These are phyloP conservation scores for Agaricus sinodeliciosus DNA, from an alignment of 768 basidiomycete species.

Conservation along the genomic window DNA sequence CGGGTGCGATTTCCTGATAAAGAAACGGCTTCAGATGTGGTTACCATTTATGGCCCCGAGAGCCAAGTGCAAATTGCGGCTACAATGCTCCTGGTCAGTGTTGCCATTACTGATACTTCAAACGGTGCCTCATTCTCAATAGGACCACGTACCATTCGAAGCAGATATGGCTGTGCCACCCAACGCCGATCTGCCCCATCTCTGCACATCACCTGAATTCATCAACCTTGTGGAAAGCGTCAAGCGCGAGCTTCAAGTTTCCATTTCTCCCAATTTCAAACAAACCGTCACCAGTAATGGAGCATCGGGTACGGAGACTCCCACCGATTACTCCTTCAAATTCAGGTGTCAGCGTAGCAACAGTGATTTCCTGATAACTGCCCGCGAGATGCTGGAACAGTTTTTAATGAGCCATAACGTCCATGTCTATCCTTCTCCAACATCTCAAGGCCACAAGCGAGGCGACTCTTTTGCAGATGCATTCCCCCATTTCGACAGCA, in stretches of 20 bases:
- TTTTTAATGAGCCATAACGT: slow-evolving; percentile 82
- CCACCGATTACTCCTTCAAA: slow-evolving; percentile 85
- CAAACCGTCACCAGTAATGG: slow-evolving; percentile 38
- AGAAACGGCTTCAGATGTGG: slow-evolving; percentile 89
- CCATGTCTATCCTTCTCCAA: slow-evolving; percentile 73
- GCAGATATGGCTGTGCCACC: slow-evolving; percentile 91
- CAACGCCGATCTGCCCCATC: slow-evolving; percentile 66
- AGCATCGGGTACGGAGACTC: slow-evolving; percentile 41
- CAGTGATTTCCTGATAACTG: slow-evolving; percentile 85
- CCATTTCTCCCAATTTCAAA: slow-evolving; percentile 79
- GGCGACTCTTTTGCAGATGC: slow-evolving; percentile 93
- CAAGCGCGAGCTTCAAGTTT: slow-evolving; percentile 91
- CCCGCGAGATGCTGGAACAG: slow-evolving; percentile 89
- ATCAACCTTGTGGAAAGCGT: slow-evolving; percentile 79
- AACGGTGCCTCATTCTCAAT: slow-evolving; percentile 3
- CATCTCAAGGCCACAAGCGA: slow-evolving; percentile 74
- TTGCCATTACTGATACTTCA: not conserved
- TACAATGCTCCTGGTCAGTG: slow-evolving; percentile 83
- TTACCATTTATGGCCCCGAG: slow-evolving; percentile 96
- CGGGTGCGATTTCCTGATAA: slow-evolving; percentile 90
- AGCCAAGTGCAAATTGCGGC: slow-evolving; percentile 95
- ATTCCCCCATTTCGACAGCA: slow-evolving; percentile 95
- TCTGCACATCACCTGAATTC: slow-evolving; percentile 80
- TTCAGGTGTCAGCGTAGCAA: slow-evolving; percentile 95
- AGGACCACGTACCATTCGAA: slow-evolving; percentile 97